A percentile compares a stretch with the other conserved stretches of the same genome.
These are phyloP conservation scores for Echites panduratus DNA, from an alignment of 257 asterid genomes.

Conservation along the genomic window DNA sequence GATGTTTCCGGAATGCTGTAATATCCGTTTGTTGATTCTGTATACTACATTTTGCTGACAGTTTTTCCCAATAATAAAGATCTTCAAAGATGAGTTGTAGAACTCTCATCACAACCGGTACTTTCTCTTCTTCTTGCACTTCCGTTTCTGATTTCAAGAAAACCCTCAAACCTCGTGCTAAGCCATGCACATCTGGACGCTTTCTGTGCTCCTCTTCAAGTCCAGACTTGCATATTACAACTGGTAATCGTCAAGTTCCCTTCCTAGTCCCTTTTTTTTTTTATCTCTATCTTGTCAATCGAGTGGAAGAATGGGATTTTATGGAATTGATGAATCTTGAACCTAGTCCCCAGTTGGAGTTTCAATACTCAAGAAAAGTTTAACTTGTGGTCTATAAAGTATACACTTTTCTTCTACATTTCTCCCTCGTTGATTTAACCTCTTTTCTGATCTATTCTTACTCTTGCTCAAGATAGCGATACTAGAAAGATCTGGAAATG, in stretches of 20 bases:
- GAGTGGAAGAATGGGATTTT: not conserved
- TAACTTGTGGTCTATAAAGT: too few relatives aligned
- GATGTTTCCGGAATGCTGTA: not conserved
- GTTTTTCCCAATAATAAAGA: not conserved
- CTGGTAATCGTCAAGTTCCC: conserved; percentile 34
- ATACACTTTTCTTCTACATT: not conserved
- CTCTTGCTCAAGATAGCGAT: conserved; percentile 9
- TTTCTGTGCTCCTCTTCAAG: conserved; percentile 45
- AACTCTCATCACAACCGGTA: conserved; percentile 31
- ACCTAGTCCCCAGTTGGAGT: not conserved
- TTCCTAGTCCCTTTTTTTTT: not conserved
- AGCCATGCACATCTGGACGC: conserved; percentile 19
- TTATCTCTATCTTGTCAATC: not conserved
- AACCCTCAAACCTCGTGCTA: conserved; percentile 21
- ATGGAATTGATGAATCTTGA: not conserved
- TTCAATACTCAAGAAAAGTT: too few relatives aligned
- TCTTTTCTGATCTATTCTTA: not conserved
- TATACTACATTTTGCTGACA: not conserved
- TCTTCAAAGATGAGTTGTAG: conserved; percentile 26
- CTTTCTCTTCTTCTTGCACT: conserved; percentile 27
- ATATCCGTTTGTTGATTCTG: too few relatives aligned
- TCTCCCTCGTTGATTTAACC: not conserved
- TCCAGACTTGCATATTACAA: conserved; percentile 37
- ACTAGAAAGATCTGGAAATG: conserved; percentile 35
- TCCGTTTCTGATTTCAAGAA: conserved; percentile 32